phyloP scores from a whole-genome alignment of 768 basidiomycete genomes.

The Pleurotus tuber-regium region DNA sequence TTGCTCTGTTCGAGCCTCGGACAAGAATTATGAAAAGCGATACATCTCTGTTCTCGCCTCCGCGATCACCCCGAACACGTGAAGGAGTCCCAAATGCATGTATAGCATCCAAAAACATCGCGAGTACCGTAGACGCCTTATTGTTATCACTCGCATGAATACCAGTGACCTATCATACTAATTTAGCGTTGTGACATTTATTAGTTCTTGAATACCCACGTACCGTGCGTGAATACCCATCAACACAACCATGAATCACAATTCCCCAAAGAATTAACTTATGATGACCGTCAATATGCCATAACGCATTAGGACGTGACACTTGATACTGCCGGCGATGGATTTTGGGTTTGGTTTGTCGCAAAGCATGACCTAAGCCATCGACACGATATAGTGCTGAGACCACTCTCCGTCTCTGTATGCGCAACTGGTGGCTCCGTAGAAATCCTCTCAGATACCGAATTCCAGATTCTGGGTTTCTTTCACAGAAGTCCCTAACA shows the following conservation, averaged over 20 bases:
- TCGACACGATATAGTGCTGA: conserved; percentile 23
- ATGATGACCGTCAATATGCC: conserved; percentile 35
- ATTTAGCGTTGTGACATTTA: conserved; percentile 11
- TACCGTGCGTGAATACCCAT: conserved; percentile 23
- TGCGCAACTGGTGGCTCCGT: conserved; percentile 19
- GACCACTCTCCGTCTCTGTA: conserved; percentile 21
- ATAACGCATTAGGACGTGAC: conserved; percentile 22
- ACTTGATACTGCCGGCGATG: conserved; percentile 18
- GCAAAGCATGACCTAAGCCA: conserved; percentile 20
- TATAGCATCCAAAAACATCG: conserved; percentile 22
- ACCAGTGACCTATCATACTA: conserved; percentile 19
- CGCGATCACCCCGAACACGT: conserved; percentile 28
- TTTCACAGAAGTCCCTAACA: conserved; percentile 9
- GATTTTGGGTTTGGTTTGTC: conserved; percentile 15
- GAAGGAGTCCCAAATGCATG: conserved; percentile 24
- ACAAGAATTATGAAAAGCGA: conserved; percentile 32
- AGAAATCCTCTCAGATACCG: conserved; percentile 28
- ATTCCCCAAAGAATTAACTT: conserved; percentile 29
- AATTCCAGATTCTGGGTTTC: conserved; percentile 21
- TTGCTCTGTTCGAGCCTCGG: conserved; percentile 25
- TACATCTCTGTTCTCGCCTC: conserved; percentile 31
- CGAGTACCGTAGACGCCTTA: conserved; percentile 24
- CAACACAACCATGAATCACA: conserved; percentile 25
- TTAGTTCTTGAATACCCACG: neutral
- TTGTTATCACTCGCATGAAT: conserved; percentile 27